These are phyloP conservation scores for Arthroderma sp. DNA, from an alignment of 2,329 filamentous ascomycete species.

Conservation along the genomic window DNA sequence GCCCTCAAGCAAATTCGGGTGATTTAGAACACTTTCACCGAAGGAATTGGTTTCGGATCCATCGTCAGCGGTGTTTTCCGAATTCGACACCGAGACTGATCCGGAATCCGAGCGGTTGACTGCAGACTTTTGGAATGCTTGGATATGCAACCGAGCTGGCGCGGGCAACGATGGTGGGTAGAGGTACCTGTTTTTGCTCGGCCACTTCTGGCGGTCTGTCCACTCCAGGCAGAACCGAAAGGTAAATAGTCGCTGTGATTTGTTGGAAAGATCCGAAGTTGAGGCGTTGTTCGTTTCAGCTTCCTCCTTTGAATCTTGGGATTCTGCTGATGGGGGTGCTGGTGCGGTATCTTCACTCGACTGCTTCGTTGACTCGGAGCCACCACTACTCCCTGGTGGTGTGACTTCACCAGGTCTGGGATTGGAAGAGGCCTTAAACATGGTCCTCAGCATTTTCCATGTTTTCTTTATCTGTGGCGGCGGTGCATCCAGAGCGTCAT, in stretches of 20 bases:
- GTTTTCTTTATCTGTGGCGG: slow-evolving; percentile 26
- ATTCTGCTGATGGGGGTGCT: slow-evolving; percentile 22
- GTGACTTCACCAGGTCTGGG: slow-evolving; percentile 31
- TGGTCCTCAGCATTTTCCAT: slow-evolving; percentile 40
- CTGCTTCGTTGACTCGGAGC: slow-evolving; percentile 1
- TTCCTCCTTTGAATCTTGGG: background rate
- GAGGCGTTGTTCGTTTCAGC: background rate
- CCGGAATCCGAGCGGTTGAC: slow-evolving; percentile 7
- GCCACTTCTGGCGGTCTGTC: slow-evolving; percentile 40
- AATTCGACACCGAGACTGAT: slow-evolving; percentile 10
- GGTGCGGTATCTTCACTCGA: slow-evolving; percentile 4
- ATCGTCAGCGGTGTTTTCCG: slow-evolving; percentile 9
- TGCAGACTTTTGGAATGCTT: slow-evolving; percentile 18
- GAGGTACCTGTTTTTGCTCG: slow-evolving; percentile 40
- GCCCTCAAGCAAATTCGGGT: slow-evolving; percentile 4
- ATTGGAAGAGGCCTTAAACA: slow-evolving; percentile 34
- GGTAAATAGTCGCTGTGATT: slow-evolving; percentile 40
- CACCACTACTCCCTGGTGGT: slow-evolving; percentile 22
- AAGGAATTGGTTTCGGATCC: slow-evolving; percentile 10
- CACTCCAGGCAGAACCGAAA: slow-evolving; percentile 60
- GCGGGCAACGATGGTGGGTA: slow-evolving; percentile 44
- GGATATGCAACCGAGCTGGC: slow-evolving; percentile 41
- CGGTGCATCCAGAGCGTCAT: slow-evolving; percentile 11
- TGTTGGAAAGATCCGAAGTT: slow-evolving; percentile 1
- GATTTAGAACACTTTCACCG: slow-evolving; percentile 8